Evolutionary conservation across 1,284 basidiomycete genomes (phyloP), one percentile per base, ranked within the genome.

Genomic region (Heterobasidion irregulare): DNA sequence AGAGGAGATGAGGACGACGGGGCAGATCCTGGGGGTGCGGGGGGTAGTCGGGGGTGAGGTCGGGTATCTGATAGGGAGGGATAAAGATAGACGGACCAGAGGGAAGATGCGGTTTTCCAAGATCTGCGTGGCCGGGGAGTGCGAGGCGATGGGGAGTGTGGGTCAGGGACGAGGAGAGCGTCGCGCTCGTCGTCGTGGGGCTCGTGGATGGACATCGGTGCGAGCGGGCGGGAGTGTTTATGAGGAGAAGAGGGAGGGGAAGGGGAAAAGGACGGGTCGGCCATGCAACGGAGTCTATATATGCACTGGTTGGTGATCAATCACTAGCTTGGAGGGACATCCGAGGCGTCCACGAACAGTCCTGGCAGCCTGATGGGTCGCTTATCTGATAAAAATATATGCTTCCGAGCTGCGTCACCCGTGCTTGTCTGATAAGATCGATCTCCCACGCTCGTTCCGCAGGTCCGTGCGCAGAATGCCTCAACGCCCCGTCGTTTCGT

Each of bases 1-100:
- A 8, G 55, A 61, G 16, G 61, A 61, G 34, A 59, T 26, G 26
- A 59, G 53, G 35, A 62, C 58, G 33, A 62, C 61, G 16, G 59
- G 61, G 2, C 49, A 60, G 47, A 62, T 62, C 61, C 61, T 62
- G 46, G 18, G 38, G 12, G 32, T n/a, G n/a, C n/a, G 38, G 38
- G 12, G 12, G 38, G 38, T 10, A 12, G 38, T 52, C 44, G 32
- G 34, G n/a, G 52, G 8, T 16, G 13, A 32, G 36, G 26, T 8
- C 18, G 56, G 19, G 44, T 32, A 34, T n/a, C 12, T 13, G 26
- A 38, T 26, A 13, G 32, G 26, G 48, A 19, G 3, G 13, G 50
- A 32, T 26, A 43, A 2, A 35, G 13, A 26, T 13, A 8, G 35
- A 55, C 56, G 2, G 12, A 50, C 59, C 59, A 61, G 33, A 54